phyloP scores from a whole-genome alignment of 192 early-diverging fungal genomes.

The Coemansia sp. region DNA sequence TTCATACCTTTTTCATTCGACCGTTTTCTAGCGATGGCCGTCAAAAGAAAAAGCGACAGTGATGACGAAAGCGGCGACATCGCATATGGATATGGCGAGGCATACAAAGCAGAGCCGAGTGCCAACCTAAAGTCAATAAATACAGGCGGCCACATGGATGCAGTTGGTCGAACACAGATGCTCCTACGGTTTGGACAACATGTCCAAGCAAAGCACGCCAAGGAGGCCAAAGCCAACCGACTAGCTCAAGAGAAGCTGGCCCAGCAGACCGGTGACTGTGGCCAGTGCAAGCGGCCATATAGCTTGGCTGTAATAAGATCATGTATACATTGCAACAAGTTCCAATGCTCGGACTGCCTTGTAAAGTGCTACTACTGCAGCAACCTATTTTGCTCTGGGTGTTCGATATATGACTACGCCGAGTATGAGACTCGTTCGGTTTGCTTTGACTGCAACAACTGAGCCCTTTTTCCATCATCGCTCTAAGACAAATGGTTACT shows the following conservation, averaged over 20 bases:
- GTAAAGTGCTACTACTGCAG: conserved; percentile 33
- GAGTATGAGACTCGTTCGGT: conserved; percentile 40
- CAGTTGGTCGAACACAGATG: conserved; percentile 30
- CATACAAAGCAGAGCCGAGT: neutral
- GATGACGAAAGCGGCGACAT: conserved; percentile 19
- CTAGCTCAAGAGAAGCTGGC: neutral
- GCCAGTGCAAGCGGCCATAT: conserved; percentile 6
- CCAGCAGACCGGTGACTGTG: conserved; percentile 6
- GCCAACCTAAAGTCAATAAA: conserved; percentile 19
- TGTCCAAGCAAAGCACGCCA: conserved; percentile 16
- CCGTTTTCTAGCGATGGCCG: too few species aligned
- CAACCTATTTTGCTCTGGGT: conserved; percentile 29
- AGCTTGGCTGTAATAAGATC: neutral
- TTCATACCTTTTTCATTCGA: neutral
- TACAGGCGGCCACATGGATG: conserved; percentile 14
- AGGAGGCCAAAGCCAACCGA: neutral
- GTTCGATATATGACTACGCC: conserved; percentile 43
- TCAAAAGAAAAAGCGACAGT: conserved; percentile 20
- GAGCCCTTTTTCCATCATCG: too few species aligned
- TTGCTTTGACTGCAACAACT: conserved; percentile 42
- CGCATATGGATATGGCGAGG: neutral
- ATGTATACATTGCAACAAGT: conserved; percentile 29
- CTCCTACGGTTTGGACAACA: conserved; percentile 41
- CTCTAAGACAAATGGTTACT: too few species aligned
- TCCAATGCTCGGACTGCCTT: conserved; percentile 22